Evolutionary conservation across 2,329 filamentous ascomycete species (phyloP), one percentile per base, ranked within the genome.

Genomic region (Truncatella angustata): DNA sequence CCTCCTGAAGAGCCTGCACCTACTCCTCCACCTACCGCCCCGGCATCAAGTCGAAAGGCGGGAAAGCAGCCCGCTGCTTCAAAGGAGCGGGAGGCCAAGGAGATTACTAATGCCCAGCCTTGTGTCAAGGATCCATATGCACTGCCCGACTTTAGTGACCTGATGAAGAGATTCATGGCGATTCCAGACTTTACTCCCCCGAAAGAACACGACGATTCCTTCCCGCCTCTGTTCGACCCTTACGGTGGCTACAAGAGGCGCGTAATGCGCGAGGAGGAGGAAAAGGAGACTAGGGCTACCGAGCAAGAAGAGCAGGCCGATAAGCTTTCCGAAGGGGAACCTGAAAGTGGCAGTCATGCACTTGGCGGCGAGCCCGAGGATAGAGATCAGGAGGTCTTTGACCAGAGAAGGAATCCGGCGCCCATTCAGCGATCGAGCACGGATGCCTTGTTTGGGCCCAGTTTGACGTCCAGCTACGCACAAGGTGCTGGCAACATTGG

Each of bases 291-390:
- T 4, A 76, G 76, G 20, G 60, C 77, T 11, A 69, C 66, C 16
- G 77, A 81, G 26, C 73, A 75, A 18, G 77, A 81, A 53, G 76
- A 80, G 26, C 70, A 70, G 21, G 59, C 66, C 2, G 78, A 80
- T 21, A 65, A 65, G 3, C 65, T 66, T 4, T 78, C 78, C 0
- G 91, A 96, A 57, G 90, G 90, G 52, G 87, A 88, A 52, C 84
- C 85, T 1, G 91, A 94, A 69, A 88, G 88, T 59, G 84, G 84
- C 12, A 97, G 93, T 66, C 77, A 94, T 53, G 92, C 95, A 53
- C 79, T 97, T 16, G 93, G 93, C 52, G 93, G 93, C 39, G 93
- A 97, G 66, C 93, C 93, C 0, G 93, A 97, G 66, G 91, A 96
- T 59, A 79, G 82, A 56, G 86, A 90, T 20, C 71, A 72, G 40